phyloP scores from a whole-genome alignment of 2,329 filamentous ascomycete genomes.

The Xylariaceae sp. region DNA sequence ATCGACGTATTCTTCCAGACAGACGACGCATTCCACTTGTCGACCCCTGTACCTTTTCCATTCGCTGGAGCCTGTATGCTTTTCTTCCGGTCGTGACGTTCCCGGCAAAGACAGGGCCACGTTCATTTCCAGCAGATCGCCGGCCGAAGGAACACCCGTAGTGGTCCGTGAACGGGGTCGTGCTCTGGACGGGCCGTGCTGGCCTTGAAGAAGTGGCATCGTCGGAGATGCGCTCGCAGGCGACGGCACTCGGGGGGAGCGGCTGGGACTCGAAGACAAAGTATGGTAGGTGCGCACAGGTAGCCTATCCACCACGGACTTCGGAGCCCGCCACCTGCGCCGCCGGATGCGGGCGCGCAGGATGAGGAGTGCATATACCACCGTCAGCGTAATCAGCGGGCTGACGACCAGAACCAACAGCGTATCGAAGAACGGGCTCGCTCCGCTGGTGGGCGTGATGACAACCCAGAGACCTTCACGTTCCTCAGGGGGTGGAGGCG shows the following conservation, averaged over 20 bases:
- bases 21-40: constrained; percentile 89
- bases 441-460: constrained; percentile 81
- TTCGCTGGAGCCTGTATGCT: constrained; percentile 41
- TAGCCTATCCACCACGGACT: constrained; percentile 90
- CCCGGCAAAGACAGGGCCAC: constrained; percentile 36
- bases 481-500: constrained; percentile 34
- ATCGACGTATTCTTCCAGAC: constrained; percentile 91
- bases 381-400: constrained; percentile 82
- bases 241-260: constrained; percentile 55
- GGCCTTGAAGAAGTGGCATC: constrained; percentile 68
- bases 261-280: constrained; percentile 57
- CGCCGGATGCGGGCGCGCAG: constrained; percentile 83
- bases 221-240: constrained; percentile 63
- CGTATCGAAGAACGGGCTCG: constrained; percentile 92
- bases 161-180: constrained; percentile 62
- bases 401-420: constrained; percentile 94
- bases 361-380: constrained; percentile 85
- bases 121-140: constrained; percentile 40
- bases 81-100: constrained; percentile 43
- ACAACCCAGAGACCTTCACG: constrained; percentile 94
- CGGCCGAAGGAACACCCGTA: constrained; percentile 51
- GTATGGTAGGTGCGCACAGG: constrained; percentile 94
- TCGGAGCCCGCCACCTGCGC: constrained; percentile 92
- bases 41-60: constrained; percentile 64
- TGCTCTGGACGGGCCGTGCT: constrained; percentile 41